A percentile compares a stretch with the other conserved stretches of the same genome.
Conservation (phyloP, 2,329 filamentous ascomycete species). For the Paecilomyces sp. region DNA sequence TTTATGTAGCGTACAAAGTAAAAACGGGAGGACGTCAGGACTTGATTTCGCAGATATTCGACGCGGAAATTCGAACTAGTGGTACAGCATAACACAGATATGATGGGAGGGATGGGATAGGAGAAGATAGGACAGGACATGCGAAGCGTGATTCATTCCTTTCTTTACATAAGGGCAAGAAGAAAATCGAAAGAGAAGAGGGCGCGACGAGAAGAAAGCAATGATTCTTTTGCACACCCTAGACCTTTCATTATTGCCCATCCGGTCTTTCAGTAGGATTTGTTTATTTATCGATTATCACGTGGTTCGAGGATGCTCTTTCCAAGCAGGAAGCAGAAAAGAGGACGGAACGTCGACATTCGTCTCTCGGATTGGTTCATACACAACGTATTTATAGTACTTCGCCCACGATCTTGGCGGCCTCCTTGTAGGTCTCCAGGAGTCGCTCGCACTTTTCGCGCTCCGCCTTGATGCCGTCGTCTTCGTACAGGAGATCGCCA, state of each 20-base stretch:
- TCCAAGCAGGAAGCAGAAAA: not conserved
- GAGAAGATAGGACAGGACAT: not conserved
- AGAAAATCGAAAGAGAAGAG: not conserved
- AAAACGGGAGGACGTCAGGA: no score
- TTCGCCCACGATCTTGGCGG: constrained; percentile 95
- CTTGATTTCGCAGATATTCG: no score
- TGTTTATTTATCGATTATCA: not conserved
- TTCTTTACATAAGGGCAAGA: not conserved
- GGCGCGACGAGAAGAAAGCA: not conserved
- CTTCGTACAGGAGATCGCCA: constrained; percentile 90
- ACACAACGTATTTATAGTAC: constrained; percentile 57
- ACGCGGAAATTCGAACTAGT: not conserved
- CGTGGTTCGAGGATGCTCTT: not conserved
- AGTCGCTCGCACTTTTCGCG: constrained; percentile 97
- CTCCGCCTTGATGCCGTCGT: constrained; percentile 95
- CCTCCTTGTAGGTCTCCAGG: constrained; percentile 91
- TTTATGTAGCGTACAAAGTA: no score
- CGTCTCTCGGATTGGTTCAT: constrained; percentile 1
- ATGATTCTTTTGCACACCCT: not conserved
- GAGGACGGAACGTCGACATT: not conserved
- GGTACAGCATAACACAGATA: not conserved
- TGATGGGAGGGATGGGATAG: no score
- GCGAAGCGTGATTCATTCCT: not conserved
- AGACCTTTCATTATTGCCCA: not conserved
- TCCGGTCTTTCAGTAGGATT: not conserved